Evolutionary conservation across 352 stramenopile genomes (phyloP).

Genomic region (Pythium phragmitis): DNA sequence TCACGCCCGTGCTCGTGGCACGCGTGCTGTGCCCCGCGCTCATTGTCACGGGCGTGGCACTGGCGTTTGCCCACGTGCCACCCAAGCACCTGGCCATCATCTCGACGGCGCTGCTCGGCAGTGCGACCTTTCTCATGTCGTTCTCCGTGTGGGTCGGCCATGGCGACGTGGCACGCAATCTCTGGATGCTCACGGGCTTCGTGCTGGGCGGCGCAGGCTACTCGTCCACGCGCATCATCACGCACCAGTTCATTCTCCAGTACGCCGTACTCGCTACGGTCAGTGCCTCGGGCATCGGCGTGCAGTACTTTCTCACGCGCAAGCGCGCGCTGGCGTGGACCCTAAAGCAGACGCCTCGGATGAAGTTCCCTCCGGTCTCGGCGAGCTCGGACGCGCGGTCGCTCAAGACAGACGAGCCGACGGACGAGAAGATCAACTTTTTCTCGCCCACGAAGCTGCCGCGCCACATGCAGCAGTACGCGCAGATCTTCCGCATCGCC

Average conservation of each 20-base stretch:
- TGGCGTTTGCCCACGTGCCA: conserved; percentile 42
- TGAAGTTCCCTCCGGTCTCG: conserved; percentile 52
- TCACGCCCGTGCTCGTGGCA: conserved; percentile 59
- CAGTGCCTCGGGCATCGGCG: conserved; percentile 33
- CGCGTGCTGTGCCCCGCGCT: conserved; percentile 56
- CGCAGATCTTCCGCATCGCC: conserved; percentile 76
- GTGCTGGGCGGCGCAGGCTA: conserved; percentile 57
- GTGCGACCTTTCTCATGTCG: conserved; percentile 62
- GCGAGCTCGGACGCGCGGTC: conserved; percentile 78
- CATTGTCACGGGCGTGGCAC: conserved; percentile 37
- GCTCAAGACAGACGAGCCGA: conserved; percentile 49
- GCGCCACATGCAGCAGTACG: conserved; percentile 84
- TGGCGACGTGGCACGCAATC: conserved; percentile 57
- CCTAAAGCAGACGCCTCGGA: conserved; percentile 24
- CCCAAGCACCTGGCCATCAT: conserved; percentile 68
- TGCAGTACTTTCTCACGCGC: conserved; percentile 52
- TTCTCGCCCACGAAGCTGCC: conserved; percentile 72
- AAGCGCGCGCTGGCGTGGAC: conserved; percentile 36
- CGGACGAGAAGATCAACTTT: conserved; percentile 68
- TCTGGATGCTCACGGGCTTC: conserved; percentile 68
- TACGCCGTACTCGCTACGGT: conserved; percentile 56
- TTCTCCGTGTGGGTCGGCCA: conserved; percentile 68
- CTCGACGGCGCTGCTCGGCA: conserved; percentile 65
- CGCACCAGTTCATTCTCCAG: conserved; percentile 53
- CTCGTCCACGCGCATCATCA: conserved; percentile 51